phyloP scores from a whole-genome alignment of 805 yeast species.

The Suhomyces sp. region DNA sequence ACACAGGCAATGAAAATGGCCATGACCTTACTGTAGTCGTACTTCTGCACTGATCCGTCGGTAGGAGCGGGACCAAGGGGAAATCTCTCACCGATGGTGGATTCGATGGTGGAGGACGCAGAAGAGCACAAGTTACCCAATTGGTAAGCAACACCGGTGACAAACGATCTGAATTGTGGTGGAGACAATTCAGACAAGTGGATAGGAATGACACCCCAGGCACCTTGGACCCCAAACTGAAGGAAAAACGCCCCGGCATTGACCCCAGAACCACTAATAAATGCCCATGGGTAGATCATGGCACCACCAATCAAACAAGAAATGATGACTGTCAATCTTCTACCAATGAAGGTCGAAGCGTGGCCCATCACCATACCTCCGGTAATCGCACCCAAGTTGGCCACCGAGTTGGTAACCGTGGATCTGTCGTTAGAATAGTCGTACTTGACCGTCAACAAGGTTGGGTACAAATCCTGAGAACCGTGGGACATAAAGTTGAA shows the following conservation, averaged over 20 bases:
- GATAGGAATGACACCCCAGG: constrained; percentile 66
- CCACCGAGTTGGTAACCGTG: constrained; percentile 40
- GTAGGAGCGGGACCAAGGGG: constrained; percentile 20
- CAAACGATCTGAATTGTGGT: constrained; percentile 59
- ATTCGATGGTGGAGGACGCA: constrained; percentile 67
- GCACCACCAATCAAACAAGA: constrained; percentile 38
- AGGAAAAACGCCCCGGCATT: constrained; percentile 60
- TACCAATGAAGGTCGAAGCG: constrained; percentile 33
- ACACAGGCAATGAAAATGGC: constrained; percentile 66
- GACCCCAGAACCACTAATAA: constrained; percentile 34
- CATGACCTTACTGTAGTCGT: constrained; percentile 60
- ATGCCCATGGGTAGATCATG: constrained; percentile 41
- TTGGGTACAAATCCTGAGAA: constrained; percentile 42
- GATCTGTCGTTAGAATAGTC: constrained; percentile 29
- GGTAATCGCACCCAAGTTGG: constrained; percentile 40
- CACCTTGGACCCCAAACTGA: constrained; percentile 65
- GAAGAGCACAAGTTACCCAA: constrained; percentile 66
- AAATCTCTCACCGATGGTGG: constrained; percentile 58
- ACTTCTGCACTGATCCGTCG: constrained; percentile 17
- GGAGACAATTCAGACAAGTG: constrained; percentile 62
- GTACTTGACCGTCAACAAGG: constrained; percentile 33
- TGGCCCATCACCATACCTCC: constrained; percentile 48
- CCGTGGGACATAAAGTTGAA: constrained; percentile 43
- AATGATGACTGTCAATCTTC: constrained; percentile 32
- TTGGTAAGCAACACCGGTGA: constrained; percentile 63